Base-by-base conservation (phyloP, 1,284 basidiomycete species). In the Ceratobasidium sp. region DNA sequence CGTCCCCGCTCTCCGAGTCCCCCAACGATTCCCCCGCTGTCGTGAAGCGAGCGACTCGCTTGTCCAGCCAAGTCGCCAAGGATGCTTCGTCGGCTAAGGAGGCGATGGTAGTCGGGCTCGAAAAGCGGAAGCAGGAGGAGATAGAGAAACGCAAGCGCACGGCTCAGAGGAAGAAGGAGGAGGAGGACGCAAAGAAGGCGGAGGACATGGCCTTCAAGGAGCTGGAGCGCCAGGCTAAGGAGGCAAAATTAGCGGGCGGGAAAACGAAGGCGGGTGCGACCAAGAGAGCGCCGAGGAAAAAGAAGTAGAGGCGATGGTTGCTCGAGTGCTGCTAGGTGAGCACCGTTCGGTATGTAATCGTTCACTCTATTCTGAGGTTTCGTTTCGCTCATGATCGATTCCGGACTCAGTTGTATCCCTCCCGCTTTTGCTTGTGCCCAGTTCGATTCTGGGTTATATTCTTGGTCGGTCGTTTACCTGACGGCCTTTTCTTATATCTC, bases 91-190 rank as follows among this genome's bases (percentile, higher is more conserved):
- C 8, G 5, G 9, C n/a, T n/a, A n/a, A 48, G 45, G 45, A 16
- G 21, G 45, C 21, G 18, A 48, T 48, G 45, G 4, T 8, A 18
- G 9, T 23, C 18, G 45, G 8, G 45, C 12, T 48, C 12, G 5
- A 48, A 23, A 48, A 48, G 45, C 45, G 5, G 9, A 8, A 48
- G 12, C 8, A 48, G 45, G 5, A 5, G 9, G 18, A 48, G n/a
- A 5, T 18, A 6, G 45, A 48, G 45, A 48, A 48, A 48, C 45
- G 45, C 45, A 23, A 48, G n/a, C 45, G 18, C 5, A 23, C 45
- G n/a, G 45, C 18, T 48, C 45, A n/a, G 45, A 48, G n/a, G 45
- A 48, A 48, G 45, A n/a, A 48, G 45, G 45, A 48, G 45, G 45
- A 48, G 45, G 5, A 9, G 45, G 45, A 48, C n/a, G n/a, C n/a